A percentile compares a stretch with the other conserved stretches of the same genome.
These are phyloP conservation scores for Neurospora sp. DNA, from an alignment of 495 filamentous ascomycete genomes.

Conservation along the genomic window DNA sequence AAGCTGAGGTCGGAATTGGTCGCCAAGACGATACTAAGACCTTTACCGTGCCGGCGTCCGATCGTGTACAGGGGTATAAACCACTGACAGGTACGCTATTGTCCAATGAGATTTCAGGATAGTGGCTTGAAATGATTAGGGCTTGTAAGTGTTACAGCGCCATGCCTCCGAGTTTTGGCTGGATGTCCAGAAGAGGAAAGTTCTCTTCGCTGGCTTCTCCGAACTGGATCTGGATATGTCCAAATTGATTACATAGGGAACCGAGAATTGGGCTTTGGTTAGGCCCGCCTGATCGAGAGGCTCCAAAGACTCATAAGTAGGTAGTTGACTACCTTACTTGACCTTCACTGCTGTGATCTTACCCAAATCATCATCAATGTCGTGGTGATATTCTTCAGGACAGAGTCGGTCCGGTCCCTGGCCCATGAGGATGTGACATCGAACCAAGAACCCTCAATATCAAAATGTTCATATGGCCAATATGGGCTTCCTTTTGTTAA, in stretches of 20 bases:
- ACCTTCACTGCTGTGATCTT: neutral
- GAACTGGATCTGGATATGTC: neutral
- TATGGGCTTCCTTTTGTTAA: neutral
- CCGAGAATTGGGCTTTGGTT: neutral
- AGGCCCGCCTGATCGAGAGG: neutral
- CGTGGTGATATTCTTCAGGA: neutral
- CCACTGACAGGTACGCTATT: neutral
- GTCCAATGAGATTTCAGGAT: neutral
- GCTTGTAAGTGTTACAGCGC: neutral
- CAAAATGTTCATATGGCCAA: neutral
- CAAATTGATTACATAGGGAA: neutral
- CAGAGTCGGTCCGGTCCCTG: neutral
- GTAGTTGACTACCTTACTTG: neutral
- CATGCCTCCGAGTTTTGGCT: neutral
- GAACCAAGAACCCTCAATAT: neutral
- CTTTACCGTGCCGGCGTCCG: neutral
- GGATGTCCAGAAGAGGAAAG: neutral
- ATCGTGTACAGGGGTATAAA: neutral
- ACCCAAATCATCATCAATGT: neutral
- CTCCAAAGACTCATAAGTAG: neutral
- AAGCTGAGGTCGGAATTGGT: neutral
- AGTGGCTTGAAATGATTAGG: neutral
- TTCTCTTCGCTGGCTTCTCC: neutral
- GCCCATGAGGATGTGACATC: neutral
- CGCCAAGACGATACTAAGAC: neutral